phyloP scores from a whole-genome alignment of 2,329 filamentous ascomycete genomes.

The Sphaerulina musiva region DNA sequence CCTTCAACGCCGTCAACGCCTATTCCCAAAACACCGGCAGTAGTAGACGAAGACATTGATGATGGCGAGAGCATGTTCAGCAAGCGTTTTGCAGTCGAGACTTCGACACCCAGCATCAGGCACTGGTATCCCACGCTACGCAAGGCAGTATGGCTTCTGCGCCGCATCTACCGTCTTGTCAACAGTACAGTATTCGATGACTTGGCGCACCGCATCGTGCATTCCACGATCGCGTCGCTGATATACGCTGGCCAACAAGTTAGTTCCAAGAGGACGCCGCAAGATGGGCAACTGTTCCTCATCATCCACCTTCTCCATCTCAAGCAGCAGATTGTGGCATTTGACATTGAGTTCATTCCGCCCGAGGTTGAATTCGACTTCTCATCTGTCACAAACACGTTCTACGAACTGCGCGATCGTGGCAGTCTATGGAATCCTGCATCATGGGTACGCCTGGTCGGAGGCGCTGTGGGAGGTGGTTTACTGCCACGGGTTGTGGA shows the following conservation, averaged over 20 bases:
- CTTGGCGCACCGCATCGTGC: constrained; percentile 73
- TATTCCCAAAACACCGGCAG: constrained; percentile 45
- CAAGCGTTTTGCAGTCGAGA: constrained; percentile 21
- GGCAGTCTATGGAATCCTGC: constrained; percentile 60
- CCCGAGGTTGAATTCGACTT: constrained; percentile 62
- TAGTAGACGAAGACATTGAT: constrained; percentile 51
- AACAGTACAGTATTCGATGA: constrained; percentile 66
- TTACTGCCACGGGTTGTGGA: constrained; percentile 61
- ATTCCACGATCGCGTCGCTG: constrained; percentile 79
- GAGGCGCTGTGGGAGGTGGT: constrained; percentile 36
- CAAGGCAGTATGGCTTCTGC: constrained; percentile 62
- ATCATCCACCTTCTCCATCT: constrained; percentile 90
- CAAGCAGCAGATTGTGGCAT: constrained; percentile 91
- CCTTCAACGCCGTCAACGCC: constrained; percentile 32
- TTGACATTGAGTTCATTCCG: constrained; percentile 77
- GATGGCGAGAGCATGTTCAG: constrained; percentile 43
- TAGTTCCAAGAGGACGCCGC: constrained; percentile 50
- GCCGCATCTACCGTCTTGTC: constrained; percentile 62
- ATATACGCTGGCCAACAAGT: constrained; percentile 64
- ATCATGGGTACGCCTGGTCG: constrained; percentile 54
- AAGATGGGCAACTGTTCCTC: constrained; percentile 83
- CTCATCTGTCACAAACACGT: constrained; percentile 58
- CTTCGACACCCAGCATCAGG: constrained; percentile 13
- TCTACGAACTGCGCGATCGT: constrained; percentile 60
- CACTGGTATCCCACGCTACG: constrained; percentile 60